Base-by-base conservation (phyloP, 768 basidiomycete species). In the Mycena epipterygia region DNA sequence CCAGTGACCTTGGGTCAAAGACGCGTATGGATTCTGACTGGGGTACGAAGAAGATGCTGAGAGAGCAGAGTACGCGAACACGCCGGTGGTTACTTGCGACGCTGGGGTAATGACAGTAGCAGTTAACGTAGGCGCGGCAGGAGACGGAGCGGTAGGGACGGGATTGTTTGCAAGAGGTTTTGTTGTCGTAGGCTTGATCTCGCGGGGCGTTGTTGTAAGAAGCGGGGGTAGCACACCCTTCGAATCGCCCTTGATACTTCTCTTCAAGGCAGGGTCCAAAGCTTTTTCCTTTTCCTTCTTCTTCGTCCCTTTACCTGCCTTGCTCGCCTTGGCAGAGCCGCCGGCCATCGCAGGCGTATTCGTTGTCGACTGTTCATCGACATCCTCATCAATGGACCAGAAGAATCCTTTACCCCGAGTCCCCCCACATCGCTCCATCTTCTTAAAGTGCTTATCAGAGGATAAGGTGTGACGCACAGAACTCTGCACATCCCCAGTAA, bases 381-480 rank as follows among this genome's bases (percentile, higher is more conserved):
- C 84, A 69, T 93, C 91, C 75, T 92, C 91, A 76, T 97, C 96
- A 35, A 98, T 85, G 23, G 93, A 92, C 97, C 97, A 98, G 72
- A 96, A 95, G 73, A 92, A 95, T 2, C 96, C 97, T 79, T 97
- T 98, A 12, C 95, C 93, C 69, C 93, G 88, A 84, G 93, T 95
- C 67, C 95, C 93, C 8, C 91, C 89, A 70, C 91, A 92, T 33
- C 95, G 87, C 68, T 96, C 94, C 79, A 95, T 87, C 81, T 98
- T 98, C 79, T 94, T 86, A 82, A 99, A 99, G 0, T 95, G 95
- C 55, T 92, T 90, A 77, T 93, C 92, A 14, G 95, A 95, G 1
- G 96, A 97, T n/a, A 99, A 82, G 78, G 96, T 97, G 77, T 98
- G 96, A 25, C 96, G 93, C 52, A 98, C 93, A 33, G 97, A 97